phyloP scores from a whole-genome alignment of 331 rosid species.

The Malus hybrid region DNA sequence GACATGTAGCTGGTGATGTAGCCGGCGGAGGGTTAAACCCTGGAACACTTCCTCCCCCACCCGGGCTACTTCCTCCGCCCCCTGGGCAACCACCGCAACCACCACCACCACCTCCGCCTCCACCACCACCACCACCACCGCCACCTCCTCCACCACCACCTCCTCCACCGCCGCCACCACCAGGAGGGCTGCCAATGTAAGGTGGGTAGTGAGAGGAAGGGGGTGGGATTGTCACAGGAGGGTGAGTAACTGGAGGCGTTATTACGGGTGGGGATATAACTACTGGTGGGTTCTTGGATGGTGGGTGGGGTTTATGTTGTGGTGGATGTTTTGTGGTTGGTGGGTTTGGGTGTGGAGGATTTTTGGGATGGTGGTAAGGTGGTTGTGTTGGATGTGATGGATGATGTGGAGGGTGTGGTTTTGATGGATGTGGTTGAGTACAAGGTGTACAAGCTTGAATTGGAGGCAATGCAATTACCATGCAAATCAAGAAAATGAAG shows the following conservation, averaged over 20 bases:
- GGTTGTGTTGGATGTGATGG: constrained; percentile 16
- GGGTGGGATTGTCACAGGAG: constrained; percentile 47
- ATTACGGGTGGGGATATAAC: constrained; percentile 41
- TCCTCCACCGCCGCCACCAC: constrained; percentile 16
- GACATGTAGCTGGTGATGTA: constrained; percentile 37
- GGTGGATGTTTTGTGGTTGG: constrained; percentile 38
- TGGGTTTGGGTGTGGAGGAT: constrained; percentile 30
- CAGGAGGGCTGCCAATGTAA: constrained; percentile 14
- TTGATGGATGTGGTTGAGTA: constrained; percentile 46
- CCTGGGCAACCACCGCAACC: not conserved
- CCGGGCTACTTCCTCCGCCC: not conserved
- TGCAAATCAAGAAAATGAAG: constrained; percentile 38
- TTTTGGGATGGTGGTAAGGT: constrained; percentile 24
- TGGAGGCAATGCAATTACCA: constrained; percentile 35
- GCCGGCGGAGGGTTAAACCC: constrained; percentile 29
- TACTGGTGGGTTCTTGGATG: constrained; percentile 18
- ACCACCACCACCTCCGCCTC: not conserved
- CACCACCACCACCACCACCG: constrained; percentile 5
- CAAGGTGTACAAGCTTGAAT: constrained; percentile 59
- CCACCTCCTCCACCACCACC: constrained; percentile 13
- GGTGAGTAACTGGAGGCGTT: constrained; percentile 35
- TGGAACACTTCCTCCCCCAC: constrained; percentile 7
- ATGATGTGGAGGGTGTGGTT: constrained; percentile 22
- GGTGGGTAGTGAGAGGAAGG: constrained; percentile 36
- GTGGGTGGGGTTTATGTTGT: constrained; percentile 25